These are phyloP conservation scores for Trichothecium sympodiale DNA, from an alignment of 2,329 filamentous ascomycete genomes.

Conservation along the genomic window DNA sequence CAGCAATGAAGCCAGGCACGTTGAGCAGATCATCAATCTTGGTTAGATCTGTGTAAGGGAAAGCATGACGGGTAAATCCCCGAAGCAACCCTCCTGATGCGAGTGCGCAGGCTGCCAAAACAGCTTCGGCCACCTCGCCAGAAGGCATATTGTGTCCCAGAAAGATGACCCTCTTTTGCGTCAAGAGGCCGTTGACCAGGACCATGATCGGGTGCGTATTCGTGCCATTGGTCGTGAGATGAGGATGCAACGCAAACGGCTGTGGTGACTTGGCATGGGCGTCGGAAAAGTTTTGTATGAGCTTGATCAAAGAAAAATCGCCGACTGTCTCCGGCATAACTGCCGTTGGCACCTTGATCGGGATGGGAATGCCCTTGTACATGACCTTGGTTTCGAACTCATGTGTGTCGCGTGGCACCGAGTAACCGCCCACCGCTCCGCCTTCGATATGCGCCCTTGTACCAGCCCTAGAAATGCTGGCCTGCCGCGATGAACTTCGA, in stretches of 20 bases:
- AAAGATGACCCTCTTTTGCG: constrained; percentile 94
- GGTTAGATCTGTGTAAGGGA: constrained; percentile 94
- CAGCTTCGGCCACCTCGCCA: constrained; percentile 93
- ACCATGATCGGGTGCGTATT: constrained; percentile 92
- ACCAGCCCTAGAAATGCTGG: constrained; percentile 47
- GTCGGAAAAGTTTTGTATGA: constrained; percentile 87
- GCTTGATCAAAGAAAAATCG: constrained; percentile 93
- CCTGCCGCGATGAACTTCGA: constrained; percentile 32
- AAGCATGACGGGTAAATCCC: constrained; percentile 91
- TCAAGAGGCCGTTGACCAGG: constrained; percentile 85
- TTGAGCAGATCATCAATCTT: constrained; percentile 95
- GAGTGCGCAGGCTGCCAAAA: constrained; percentile 88
- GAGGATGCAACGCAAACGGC: constrained; percentile 76
- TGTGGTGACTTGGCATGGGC: constrained; percentile 74
- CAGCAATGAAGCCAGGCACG: constrained; percentile 94
- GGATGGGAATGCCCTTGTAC: constrained; percentile 94
- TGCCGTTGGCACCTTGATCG: constrained; percentile 90
- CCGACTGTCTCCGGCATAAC: constrained; percentile 92
- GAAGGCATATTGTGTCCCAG: constrained; percentile 91
- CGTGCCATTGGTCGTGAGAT: constrained; percentile 84
- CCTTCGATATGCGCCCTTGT: constrained; percentile 52
- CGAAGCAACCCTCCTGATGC: constrained; percentile 85
- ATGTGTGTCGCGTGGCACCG: constrained; percentile 84
- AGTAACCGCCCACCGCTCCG: constrained; percentile 48
- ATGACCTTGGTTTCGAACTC: constrained; percentile 93